A percentile compares a stretch with the other conserved stretches of the same genome.
Evolutionary conservation across 2,329 filamentous ascomycete species (phyloP).

Genomic region (Colletotrichum tanaceti): DNA sequence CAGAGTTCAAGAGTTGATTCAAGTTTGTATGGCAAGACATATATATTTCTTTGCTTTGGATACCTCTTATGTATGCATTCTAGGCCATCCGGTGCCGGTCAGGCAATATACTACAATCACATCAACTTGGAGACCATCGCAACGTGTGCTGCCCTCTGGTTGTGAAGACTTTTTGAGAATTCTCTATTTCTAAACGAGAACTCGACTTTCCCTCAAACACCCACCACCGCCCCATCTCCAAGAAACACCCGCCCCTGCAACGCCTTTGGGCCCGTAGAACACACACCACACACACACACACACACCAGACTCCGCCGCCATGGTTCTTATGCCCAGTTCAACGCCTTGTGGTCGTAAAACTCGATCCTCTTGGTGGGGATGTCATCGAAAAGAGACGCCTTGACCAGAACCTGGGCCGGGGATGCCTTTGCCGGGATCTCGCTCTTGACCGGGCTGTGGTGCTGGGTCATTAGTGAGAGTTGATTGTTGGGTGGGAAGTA

Average conservation of each 20-base stretch:
- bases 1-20: too few species aligned
- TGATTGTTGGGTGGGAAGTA: too few species aligned
- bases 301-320: neutral
- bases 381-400: conserved; percentile 34
- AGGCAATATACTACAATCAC: neutral
- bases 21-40: too few species aligned
- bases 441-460: conserved; percentile 19
- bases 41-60: neutral
- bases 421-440: neutral
- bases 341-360: conserved; percentile 7
- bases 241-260: too few species aligned
- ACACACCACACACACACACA: too few species aligned
- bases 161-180: too few species aligned
- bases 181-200: too few species aligned
- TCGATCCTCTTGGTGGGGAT: conserved; percentile 23
- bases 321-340: conserved; percentile 7
- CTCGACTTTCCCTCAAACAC: too few species aligned
- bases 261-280: neutral
- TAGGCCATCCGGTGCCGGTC: neutral
- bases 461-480: neutral
- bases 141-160: too few species aligned
- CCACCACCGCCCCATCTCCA: too few species aligned
- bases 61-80: neutral
- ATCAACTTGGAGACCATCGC: too few species aligned
- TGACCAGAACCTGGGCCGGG: conserved; percentile 20